Evolutionary conservation across 495 filamentous ascomycete genomes (phyloP).

Genomic region (Physcia stellaris): DNA sequence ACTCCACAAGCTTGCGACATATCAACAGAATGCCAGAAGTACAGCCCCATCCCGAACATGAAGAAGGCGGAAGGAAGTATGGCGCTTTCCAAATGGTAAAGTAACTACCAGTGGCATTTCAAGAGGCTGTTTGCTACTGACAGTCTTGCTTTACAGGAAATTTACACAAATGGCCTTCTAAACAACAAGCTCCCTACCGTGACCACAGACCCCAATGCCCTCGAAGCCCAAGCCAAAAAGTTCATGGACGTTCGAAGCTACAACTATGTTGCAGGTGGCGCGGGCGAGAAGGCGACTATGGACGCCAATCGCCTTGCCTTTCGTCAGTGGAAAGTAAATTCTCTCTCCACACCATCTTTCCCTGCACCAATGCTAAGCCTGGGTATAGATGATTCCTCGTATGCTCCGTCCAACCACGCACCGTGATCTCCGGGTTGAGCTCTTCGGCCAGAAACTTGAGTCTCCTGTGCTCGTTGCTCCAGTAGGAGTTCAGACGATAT

Average conservation of each 20-base stretch:
- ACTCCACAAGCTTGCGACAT: too few relatives aligned
- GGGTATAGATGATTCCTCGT: background rate
- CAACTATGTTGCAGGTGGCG: slow-evolving; percentile 51
- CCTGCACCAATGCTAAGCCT: background rate
- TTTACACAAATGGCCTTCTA: slow-evolving; percentile 38
- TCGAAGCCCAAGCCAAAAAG: slow-evolving; percentile 41
- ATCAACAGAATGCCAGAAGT: slow-evolving; percentile 6
- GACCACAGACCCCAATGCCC: slow-evolving; percentile 45
- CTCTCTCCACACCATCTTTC: background rate
- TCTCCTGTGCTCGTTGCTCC: slow-evolving; percentile 44
- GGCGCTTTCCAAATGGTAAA: slow-evolving; percentile 9
- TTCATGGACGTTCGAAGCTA: slow-evolving; percentile 33
- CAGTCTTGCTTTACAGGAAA: slow-evolving; percentile 17
- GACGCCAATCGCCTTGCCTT: slow-evolving; percentile 51
- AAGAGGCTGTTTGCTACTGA: background rate
- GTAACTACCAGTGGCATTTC: background rate
- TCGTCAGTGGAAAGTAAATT: slow-evolving; percentile 43
- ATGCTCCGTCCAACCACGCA: slow-evolving; percentile 23
- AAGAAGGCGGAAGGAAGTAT: slow-evolving; percentile 11
- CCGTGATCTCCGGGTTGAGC: slow-evolving; percentile 27
- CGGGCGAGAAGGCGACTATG: slow-evolving; percentile 51
- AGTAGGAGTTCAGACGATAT: slow-evolving; percentile 43
- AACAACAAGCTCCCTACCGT: slow-evolving; percentile 33
- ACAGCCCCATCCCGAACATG: slow-evolving; percentile 8
- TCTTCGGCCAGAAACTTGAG: slow-evolving; percentile 42